Evolutionary conservation across 768 basidiomycete species (phyloP).

Genomic region (Lepiota subincarnata): DNA sequence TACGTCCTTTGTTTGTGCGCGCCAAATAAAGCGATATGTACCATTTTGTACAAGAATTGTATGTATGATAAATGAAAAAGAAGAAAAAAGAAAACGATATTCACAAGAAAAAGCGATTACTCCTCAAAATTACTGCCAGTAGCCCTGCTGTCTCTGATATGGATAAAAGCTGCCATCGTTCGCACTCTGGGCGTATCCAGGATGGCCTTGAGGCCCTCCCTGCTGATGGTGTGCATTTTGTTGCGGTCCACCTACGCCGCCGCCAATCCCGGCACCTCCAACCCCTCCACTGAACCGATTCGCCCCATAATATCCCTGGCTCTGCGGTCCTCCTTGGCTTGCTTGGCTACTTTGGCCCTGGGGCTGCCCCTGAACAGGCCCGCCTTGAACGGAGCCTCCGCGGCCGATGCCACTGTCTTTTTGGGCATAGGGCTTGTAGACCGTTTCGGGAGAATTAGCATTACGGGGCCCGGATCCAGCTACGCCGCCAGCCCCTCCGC

Average conservation of each 20-base stretch:
- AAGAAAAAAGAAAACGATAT: conserved; percentile 1
- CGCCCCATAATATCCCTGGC: conserved; percentile 45
- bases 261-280: conserved; percentile 31
- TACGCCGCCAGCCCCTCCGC: conserved; percentile 28
- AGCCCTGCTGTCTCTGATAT: conserved; percentile 63
- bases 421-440: conserved; percentile 71
- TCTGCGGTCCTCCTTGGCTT: conserved; percentile 47
- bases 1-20: conserved; percentile 18
- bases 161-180: conserved; percentile 69
- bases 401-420: conserved; percentile 58
- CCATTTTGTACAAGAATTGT: neutral
- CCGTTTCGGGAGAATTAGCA: conserved; percentile 62
- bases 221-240: conserved; percentile 40
- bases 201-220: conserved; percentile 49
- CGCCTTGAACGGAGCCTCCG: conserved; percentile 37
- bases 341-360: conserved; percentile 44
- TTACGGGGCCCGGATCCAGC: conserved; percentile 45
- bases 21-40: conserved; percentile 14
- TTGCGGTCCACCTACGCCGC: conserved; percentile 37
- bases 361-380: conserved; percentile 52
- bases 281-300: conserved; percentile 40
- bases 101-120: conserved; percentile 2
- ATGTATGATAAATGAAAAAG: neutral
- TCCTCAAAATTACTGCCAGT: conserved; percentile 47
- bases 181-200: conserved; percentile 61